Base-by-base conservation (phyloP, 2,329 filamentous ascomycete genomes). In the Venturia effusa region DNA sequence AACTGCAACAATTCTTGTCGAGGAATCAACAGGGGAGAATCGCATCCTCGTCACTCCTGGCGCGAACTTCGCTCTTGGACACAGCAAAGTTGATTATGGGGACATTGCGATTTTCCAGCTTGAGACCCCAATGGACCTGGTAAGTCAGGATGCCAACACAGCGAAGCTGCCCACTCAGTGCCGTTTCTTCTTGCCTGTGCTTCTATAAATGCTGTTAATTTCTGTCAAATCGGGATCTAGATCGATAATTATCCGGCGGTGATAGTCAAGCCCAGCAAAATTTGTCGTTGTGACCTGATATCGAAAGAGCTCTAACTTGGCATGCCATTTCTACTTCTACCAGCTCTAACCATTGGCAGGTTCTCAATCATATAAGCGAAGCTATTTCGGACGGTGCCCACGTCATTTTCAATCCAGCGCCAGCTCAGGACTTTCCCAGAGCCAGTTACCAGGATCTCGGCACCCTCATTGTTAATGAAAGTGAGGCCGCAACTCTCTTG, bases 391-490 rank as follows among this genome's bases (percentile, higher is more conserved):
- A 72, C 64, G 72, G 19, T 34, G 41, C 24, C 19, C 22, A 48
- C 17, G 87, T 93, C 1, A 82, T 97, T 61, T 82, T 96, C 67
- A 97, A 97, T 74, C 92, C 92, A 19, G 92, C 92, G 3, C 79
- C 79, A 1, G 91, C 92, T 3, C 81, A 86, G 55, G 74, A 77
- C 10, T 76, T 96, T 3, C 91, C 90, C 0, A 79, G 79, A 0
- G 80, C 84, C 34, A 85, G 84, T 10, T 94, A 89, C 72, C 69
- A 73, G 7, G 84, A 83, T 0, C 81, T 97, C 39, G 85, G 86
- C 51, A 90, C 96, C 70, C 80, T 97, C 54, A 84, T 97, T 61
- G 84, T 97, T 70, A 97, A 97, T 71, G 92, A 97, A 78, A 94
- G 88, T 0, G 92, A 97, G 77, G 90, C 92, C 1, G 83, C 86